Percentiles rank a stretch among this genome's conserved stretches.
These are phyloP conservation scores for Sistotremastrum suecicum DNA, from an alignment of 768 basidiomycete species.

Conservation along the genomic window DNA sequence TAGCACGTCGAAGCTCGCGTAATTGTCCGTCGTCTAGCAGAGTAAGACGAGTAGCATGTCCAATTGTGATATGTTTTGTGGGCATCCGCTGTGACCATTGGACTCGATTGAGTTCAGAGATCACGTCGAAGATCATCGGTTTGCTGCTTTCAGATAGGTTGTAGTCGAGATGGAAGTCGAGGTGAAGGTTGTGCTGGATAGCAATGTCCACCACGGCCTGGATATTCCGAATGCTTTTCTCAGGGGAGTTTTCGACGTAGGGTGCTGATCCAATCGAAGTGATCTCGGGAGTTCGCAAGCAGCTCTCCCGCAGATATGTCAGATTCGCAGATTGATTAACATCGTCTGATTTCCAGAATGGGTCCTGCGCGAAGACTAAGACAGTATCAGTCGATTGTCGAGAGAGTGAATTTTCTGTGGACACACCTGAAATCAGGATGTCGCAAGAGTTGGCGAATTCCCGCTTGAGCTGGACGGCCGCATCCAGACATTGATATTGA, in stretches of 20 bases:
- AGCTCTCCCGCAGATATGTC: slow-evolving; percentile 16
- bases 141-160: slow-evolving; percentile 37
- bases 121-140: slow-evolving; percentile 43
- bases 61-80: slow-evolving; percentile 34
- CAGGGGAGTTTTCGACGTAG: slow-evolving; percentile 40
- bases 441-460: slow-evolving; percentile 34
- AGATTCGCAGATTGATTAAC: slow-evolving; percentile 20
- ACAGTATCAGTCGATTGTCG: background rate
- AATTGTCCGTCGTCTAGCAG: slow-evolving; percentile 34
- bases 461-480: slow-evolving; percentile 31
- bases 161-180: slow-evolving; percentile 59
- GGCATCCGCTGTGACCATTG: slow-evolving; percentile 13
- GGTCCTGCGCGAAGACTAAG: slow-evolving; percentile 49
- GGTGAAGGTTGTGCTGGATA: slow-evolving; percentile 22
- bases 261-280: slow-evolving; percentile 49
- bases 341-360: slow-evolving; percentile 27
- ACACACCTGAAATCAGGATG: slow-evolving; percentile 42
- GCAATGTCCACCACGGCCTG: slow-evolving; percentile 36
- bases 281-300: slow-evolving; percentile 23
- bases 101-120: slow-evolving; percentile 23
- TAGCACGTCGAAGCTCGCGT: slow-evolving; percentile 22
- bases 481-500: slow-evolving; percentile 38
- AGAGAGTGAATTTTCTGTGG: background rate
- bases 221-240: slow-evolving; percentile 39
- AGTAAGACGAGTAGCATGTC: slow-evolving; percentile 46